A percentile compares a stretch with the other conserved stretches of the same genome.
Conservation (phyloP, 257 asterid species). For the Nemophila menziesii region DNA sequence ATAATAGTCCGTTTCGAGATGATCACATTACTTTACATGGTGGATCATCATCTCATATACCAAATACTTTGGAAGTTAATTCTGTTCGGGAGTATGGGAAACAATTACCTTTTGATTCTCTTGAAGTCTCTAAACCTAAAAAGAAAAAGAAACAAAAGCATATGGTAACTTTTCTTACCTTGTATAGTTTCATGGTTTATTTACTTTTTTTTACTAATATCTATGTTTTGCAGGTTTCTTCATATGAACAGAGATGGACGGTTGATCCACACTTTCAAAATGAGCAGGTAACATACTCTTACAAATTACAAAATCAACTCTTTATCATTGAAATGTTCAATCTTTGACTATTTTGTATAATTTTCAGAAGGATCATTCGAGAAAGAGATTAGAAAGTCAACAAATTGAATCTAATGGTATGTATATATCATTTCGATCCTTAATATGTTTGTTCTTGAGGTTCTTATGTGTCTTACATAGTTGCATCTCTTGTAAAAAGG, state of each 20-base stretch:
- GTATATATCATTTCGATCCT: conserved; percentile 8
- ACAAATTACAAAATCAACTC: not conserved
- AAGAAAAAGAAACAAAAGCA: conserved; percentile 82
- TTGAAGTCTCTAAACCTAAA: conserved; percentile 67
- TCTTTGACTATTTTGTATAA: conserved; percentile 18
- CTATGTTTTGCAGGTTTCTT: conserved; percentile 53
- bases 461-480: conserved; percentile 13
- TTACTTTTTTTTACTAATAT: conserved; percentile 9
- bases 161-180: conserved; percentile 31
- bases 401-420: conserved; percentile 62
- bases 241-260: conserved; percentile 67
- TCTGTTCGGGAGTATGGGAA: conserved; percentile 64
- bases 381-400: conserved; percentile 54
- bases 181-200: conserved; percentile 1
- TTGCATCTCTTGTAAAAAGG: conserved; percentile 35
- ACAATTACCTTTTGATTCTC: conserved; percentile 45
- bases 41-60: conserved; percentile 44
- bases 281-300: conserved; percentile 57
- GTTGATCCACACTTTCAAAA: conserved; percentile 56
- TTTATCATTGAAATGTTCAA: conserved; percentile 2
- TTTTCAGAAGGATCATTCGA: conserved; percentile 56
- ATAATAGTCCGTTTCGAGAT: conserved; percentile 86
- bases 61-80: conserved; percentile 64
- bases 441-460: conserved; percentile 7
- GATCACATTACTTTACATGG: conserved; percentile 72